Base-by-base conservation (phyloP, 495 filamentous ascomycete genomes). In the Tetracladium setigerum region DNA sequence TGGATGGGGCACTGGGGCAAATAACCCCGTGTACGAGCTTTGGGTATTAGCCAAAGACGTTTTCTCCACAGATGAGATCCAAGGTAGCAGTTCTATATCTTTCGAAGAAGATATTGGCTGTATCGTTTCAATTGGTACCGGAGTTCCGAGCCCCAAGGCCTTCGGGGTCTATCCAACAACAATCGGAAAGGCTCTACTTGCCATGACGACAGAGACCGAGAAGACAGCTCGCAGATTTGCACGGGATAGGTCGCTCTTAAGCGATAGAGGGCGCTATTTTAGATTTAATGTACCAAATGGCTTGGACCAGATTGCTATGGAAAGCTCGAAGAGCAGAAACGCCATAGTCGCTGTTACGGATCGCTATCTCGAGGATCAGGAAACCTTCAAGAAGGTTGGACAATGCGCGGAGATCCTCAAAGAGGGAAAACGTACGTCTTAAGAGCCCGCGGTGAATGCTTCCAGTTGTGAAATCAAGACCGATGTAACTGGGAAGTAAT, bases 21-120 rank as follows among this genome's bases (percentile, higher is more conserved):
- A 73, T 49, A 76, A 76, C 42, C 72, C 71, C 10, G 55, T 74
- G 34, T 56, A 61, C 9, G 56, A 76, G 72, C 71, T 10, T 55
- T 62, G 18, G 52, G 57, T 30, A 46, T 67, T 75, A 63, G 63
- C 55, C 50, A 46, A 51, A n/a, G n/a, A n/a, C n/a, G n/a, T 16
- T 52, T 58, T n/a, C n/a, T n/a, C n/a, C n/a, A n/a, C n/a, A n/a
- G n/a, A n/a, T n/a, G n/a, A n/a, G n/a, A n/a, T n/a, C 35, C 46
- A 65, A 9, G 71, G 62, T 61, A 54, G n/a, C n/a, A n/a, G n/a
- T n/a, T n/a, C 56, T 4, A 53, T 52, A 3, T 46, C 62, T 5
- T 50, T 71, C 18, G 58, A 63, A 41, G 50, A 56, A 4, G 61
- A 57, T 19, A 46, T 72, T 24, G 50, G 59, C 33, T 70, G 63